Conservation (phyloP, 305 asterid genomes). For the Plantago lanceolata region DNA sequence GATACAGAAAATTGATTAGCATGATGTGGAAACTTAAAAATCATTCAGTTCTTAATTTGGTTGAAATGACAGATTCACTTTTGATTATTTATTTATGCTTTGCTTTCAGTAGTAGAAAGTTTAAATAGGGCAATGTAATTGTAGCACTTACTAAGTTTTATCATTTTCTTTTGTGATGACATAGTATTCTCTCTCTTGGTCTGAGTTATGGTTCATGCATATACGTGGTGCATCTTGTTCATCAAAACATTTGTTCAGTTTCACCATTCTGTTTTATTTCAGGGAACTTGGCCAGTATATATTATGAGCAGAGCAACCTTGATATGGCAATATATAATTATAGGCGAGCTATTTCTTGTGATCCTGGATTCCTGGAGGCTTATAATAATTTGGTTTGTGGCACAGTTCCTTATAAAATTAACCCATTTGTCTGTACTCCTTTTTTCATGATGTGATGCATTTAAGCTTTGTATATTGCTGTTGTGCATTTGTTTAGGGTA, state of each 20-base stretch:
- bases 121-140: not conserved
- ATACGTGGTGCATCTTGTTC: slow-evolving; percentile 1
- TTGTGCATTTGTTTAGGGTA: slow-evolving; percentile 51
- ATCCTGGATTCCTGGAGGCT: slow-evolving; percentile 88
- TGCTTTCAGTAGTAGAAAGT: not conserved
- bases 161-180: not conserved
- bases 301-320: slow-evolving; percentile 90
- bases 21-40: not conserved
- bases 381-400: slow-evolving; percentile 78
- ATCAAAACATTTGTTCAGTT: not conserved
- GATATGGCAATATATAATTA: slow-evolving; percentile 90
- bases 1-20: not conserved
- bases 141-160: not conserved
- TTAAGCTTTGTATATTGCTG: slow-evolving; percentile 17
- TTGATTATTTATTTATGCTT: not conserved
- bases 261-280: slow-evolving; percentile 31
- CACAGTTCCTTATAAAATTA: slow-evolving; percentile 14
- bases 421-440: not conserved
- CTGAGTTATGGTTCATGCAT: not conserved
- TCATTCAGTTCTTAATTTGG: not conserved
- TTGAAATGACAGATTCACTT: not conserved
- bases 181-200: not conserved
- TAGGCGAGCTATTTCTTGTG: slow-evolving; percentile 90
- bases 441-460: slow-evolving; percentile 9
- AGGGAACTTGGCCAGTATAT: slow-evolving; percentile 92